Evolutionary conservation across 768 basidiomycete genomes (phyloP), one percentile per base, ranked within the genome.

Genomic region (Aureoboletus auriporus): DNA sequence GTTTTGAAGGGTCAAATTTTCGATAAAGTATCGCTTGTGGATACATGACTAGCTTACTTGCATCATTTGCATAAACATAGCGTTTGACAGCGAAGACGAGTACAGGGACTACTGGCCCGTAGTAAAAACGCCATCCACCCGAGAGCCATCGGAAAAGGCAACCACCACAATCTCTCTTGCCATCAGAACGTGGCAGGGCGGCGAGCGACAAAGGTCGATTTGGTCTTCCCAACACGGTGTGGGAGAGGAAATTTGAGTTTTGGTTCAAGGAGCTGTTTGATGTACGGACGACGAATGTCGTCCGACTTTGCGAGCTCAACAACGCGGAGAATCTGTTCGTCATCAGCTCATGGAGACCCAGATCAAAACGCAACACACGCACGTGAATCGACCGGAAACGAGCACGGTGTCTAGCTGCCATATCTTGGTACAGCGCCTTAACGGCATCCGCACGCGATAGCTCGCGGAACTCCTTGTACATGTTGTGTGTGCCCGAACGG

Each of bases 381-480:
- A 94, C 91, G 72, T 95, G 93, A 71, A 98, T 94, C 38, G 92
- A 97, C 73, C 95, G 83, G 86, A 98, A 97, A 69, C 96, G 93
- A 57, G 96, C 96, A 74, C 95, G 93, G 73, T 99, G 95, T 59
- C 94, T 82, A 54, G 96, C 93, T 63, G 96, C 92, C 95, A 99
- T 97, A 74, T 98, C 95, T 76, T 98, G 95, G 83, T 98, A 98
- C 69, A 97, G 73, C 61, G 85, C 79, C 80, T 89, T 93, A 69
- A 98, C 96, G 49, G 96, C 95, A 68, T 91, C 94, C 52, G 91
- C 86, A 56, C 96, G 86, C 60, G 79, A 79, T 61, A 99, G 86
- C 63, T 98, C 95, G 66, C 93, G 91, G 88, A 91, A 97, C 73
- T 91, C 89, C 83, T 94, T 94, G 89, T 96, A 96, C 93, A 97